Evolutionary conservation across 495 filamentous ascomycete genomes (phyloP).

Genomic region (Sporormia fimetaria): DNA sequence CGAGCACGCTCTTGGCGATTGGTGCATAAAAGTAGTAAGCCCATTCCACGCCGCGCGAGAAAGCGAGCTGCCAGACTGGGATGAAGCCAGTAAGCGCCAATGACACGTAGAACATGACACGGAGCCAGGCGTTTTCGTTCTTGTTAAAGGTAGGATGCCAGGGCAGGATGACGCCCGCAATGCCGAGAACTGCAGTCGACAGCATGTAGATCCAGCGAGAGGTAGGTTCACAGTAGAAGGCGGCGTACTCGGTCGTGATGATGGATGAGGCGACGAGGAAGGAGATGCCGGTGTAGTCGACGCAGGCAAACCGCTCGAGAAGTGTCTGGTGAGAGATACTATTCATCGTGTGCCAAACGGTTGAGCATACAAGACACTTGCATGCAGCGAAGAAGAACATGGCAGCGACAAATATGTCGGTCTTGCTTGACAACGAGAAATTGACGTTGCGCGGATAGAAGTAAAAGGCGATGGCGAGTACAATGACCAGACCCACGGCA

Average conservation of each 20-base stretch:
- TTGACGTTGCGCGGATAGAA: constrained; percentile 83
- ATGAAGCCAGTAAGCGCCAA: constrained; percentile 85
- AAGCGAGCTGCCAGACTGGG: constrained; percentile 69
- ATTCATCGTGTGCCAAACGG: constrained; percentile 98
- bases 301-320: constrained; percentile 92
- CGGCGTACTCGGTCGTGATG: constrained; percentile 96
- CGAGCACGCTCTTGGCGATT: constrained; percentile 67
- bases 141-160: constrained; percentile 97
- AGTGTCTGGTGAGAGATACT: constrained; percentile 78
- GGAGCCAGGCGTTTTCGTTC: constrained; percentile 77
- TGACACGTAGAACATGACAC: constrained; percentile 83
- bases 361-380: constrained; percentile 91
- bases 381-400: constrained; percentile 95
- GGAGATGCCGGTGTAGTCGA: constrained; percentile 97
- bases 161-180: constrained; percentile 82
- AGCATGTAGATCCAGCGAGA: constrained; percentile 81
- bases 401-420: constrained; percentile 79
- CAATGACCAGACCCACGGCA: constrained; percentile 70
- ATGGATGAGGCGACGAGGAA: constrained; percentile 92
- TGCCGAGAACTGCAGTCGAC: constrained; percentile 66
- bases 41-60: constrained; percentile 62
- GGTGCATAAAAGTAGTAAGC: constrained; percentile 83
- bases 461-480: constrained; percentile 87
- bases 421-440: constrained; percentile 72
- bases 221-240: constrained; percentile 91